Percentiles rank a stretch among this genome's conserved stretches.
Evolutionary conservation across 2,329 filamentous ascomycete genomes (phyloP).

Genomic region (Pseudocercospora eumusae): DNA sequence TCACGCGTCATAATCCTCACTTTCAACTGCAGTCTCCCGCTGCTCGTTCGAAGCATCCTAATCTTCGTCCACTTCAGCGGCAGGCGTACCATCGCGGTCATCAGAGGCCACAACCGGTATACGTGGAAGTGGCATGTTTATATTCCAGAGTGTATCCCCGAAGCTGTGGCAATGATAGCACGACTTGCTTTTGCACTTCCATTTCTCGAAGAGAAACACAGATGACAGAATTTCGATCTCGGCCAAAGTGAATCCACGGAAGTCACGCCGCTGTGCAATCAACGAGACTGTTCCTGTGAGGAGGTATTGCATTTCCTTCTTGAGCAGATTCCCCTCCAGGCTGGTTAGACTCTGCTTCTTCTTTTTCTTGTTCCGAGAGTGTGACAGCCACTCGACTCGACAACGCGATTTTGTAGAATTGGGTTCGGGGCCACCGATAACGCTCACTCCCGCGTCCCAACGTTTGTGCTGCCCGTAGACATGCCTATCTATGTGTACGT

Average conservation of each 20-base stretch:
- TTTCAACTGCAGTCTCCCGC: neutral
- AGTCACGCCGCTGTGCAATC: slow-evolving; percentile 1
- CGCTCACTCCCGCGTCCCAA: neutral
- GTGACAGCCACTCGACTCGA: neutral
- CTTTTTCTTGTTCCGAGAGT: neutral
- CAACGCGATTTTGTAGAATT: neutral
- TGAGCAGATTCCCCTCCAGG: neutral
- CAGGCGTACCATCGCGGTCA: neutral
- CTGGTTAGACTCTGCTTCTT: neutral
- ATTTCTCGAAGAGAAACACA: slow-evolving; percentile 7
- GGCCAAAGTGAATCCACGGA: slow-evolving; percentile 8
- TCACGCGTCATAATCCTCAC: neutral
- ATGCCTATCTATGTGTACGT: slow-evolving; percentile 1
- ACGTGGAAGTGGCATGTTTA: neutral
- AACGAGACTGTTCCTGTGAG: neutral
- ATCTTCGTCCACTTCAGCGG: neutral
- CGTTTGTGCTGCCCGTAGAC: slow-evolving; percentile 3
- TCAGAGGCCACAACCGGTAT: neutral
- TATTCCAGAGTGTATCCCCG: neutral
- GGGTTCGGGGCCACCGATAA: neutral
- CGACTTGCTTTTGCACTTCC: neutral
- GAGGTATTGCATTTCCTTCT: slow-evolving; percentile 1
- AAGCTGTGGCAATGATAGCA: slow-evolving; percentile 4
- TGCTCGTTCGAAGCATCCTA: neutral
- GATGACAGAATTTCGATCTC: slow-evolving; percentile 5